phyloP scores from a whole-genome alignment of 768 basidiomycete species.

The Suillus decipiens region DNA sequence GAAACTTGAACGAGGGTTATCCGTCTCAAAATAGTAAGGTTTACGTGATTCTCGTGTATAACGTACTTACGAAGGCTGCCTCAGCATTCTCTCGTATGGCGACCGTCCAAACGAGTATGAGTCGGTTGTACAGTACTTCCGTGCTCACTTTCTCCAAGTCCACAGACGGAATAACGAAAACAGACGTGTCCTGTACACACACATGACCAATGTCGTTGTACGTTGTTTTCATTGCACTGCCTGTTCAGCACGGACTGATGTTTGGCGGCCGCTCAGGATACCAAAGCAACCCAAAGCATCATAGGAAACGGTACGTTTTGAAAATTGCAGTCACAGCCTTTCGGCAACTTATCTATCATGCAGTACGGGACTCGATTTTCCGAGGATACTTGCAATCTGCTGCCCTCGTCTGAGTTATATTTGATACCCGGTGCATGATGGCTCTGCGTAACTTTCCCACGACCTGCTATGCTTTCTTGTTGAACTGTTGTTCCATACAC shows the following conservation, averaged over 20 bases:
- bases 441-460: background rate
- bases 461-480: conserved; percentile 3
- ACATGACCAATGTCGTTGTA: conserved; percentile 81
- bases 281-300: conserved; percentile 80
- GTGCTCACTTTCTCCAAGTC: conserved; percentile 81
- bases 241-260: conserved; percentile 5
- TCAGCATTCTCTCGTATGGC: conserved; percentile 79
- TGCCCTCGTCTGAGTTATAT: conserved; percentile 53
- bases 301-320: conserved; percentile 70
- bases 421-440: background rate
- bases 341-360: conserved; percentile 13
- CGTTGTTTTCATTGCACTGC: conserved; percentile 19
- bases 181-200: conserved; percentile 77
- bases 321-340: background rate
- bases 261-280: conserved; percentile 51
- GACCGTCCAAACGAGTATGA: conserved; percentile 82
- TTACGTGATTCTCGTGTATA: conserved; percentile 10
- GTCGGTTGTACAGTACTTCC: conserved; percentile 83
- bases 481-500: background rate
- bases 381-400: conserved; percentile 74
- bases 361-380: conserved; percentile 77
- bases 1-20: conserved; percentile 70
- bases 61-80: conserved; percentile 12
- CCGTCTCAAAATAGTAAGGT: conserved; percentile 75
- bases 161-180: conserved; percentile 80